These are phyloP conservation scores for Irpex lacteus DNA, from an alignment of 1,284 basidiomycete species.

Conservation along the genomic window DNA sequence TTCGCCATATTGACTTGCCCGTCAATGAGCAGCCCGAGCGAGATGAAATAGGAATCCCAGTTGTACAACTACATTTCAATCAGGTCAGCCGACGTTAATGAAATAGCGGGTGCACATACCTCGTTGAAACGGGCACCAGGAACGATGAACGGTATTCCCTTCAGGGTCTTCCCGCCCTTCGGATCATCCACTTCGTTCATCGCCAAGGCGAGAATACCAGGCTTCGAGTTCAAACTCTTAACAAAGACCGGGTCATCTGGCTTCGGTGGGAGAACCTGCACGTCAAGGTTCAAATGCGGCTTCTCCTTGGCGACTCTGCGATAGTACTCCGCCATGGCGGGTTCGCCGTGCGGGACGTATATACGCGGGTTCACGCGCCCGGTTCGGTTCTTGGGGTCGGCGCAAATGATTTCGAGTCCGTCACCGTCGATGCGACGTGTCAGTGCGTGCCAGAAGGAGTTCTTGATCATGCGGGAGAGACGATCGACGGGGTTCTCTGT, in stretches of 20 bases:
- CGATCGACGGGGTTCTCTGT: conserved; percentile 98
- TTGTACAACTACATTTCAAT: conserved; percentile 65
- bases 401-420: conserved; percentile 94
- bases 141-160: conserved; percentile 95
- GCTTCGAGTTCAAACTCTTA: conserved; percentile 90
- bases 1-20: conserved; percentile 92
- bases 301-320: conserved; percentile 77
- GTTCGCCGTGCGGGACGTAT: conserved; percentile 91
- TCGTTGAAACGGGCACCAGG: conserved; percentile 98
- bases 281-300: conserved; percentile 88
- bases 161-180: conserved; percentile 75
- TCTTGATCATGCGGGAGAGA: conserved; percentile 95
- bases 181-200: conserved; percentile 92
- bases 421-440: conserved; percentile 97
- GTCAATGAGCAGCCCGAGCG: conserved; percentile 92
- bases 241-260: conserved; percentile 89
- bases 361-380: conserved; percentile 86
- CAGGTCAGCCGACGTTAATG: conserved; percentile 1
- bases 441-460: conserved; percentile 97
- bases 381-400: conserved; percentile 95
- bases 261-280: conserved; percentile 83
- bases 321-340: conserved; percentile 95
- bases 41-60: conserved; percentile 95
- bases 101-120: conserved; percentile 40
- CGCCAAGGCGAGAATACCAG: conserved; percentile 91